Evolutionary conservation across 139 green algal genomes (phyloP).

Genomic region (Astrephomene gubernaculifera): DNA sequence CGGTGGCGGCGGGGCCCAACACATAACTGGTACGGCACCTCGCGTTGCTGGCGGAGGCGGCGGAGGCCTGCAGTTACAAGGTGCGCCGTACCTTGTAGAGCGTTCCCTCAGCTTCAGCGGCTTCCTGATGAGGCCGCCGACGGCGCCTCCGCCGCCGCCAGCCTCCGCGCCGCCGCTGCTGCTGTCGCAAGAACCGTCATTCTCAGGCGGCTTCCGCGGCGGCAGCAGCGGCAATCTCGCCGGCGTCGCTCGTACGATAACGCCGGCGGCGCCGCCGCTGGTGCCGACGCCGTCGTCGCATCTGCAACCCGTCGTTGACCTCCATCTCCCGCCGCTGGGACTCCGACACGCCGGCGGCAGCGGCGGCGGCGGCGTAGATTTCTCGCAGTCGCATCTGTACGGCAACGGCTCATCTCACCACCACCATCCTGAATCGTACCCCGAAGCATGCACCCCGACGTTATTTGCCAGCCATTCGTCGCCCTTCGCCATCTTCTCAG

Average conservation of each 20-base stretch:
- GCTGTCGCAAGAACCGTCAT: neutral
- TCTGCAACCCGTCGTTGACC: neutral
- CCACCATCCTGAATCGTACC: neutral
- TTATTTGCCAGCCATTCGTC: neutral
- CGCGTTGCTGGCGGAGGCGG: neutral
- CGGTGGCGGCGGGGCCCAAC: neutral
- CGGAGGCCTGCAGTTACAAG: neutral
- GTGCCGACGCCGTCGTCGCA: neutral
- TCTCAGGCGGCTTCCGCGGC: neutral
- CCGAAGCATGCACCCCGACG: neutral
- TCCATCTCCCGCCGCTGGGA: neutral
- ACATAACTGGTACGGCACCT: neutral
- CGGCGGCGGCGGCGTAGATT: neutral
- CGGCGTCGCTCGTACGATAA: neutral
- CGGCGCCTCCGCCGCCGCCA: neutral
- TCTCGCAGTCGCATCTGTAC: neutral
- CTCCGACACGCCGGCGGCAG: neutral
- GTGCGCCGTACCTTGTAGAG: neutral
- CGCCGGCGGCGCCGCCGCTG: neutral
- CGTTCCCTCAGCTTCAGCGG: conserved; percentile 27
- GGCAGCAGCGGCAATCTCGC: neutral
- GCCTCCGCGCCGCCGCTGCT: conserved; percentile 2
- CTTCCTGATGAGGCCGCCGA: neutral
- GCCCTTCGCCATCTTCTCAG: conserved; percentile 3
- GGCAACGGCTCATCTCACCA: neutral